A percentile compares a stretch with the other conserved stretches of the same genome.
Evolutionary conservation across 2,329 filamentous ascomycete genomes (phyloP).

Genomic region (Cladosporium sp.): DNA sequence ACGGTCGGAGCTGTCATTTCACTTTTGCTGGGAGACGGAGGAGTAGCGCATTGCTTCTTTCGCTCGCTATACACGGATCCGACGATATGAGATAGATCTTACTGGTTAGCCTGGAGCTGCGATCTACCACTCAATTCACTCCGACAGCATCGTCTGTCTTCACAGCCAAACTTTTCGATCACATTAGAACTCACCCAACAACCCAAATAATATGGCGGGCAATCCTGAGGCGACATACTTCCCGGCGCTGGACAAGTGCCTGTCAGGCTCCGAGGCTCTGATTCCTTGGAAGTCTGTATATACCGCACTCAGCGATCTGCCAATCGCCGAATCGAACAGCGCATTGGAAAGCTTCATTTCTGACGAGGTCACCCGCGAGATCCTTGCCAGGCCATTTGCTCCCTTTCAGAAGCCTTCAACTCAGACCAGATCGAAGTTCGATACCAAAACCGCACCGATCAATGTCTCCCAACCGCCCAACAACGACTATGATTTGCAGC

Average conservation of each 20-base stretch:
- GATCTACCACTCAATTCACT: not conserved
- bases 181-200: not conserved
- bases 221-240: constrained; percentile 57
- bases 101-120: no score
- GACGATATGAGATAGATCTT: constrained; percentile 1
- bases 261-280: constrained; percentile 74
- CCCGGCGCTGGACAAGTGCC: constrained; percentile 78
- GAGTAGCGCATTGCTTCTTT: constrained; percentile 1
- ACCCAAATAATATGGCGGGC: not conserved
- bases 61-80: not conserved
- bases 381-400: constrained; percentile 65
- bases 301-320: constrained; percentile 50
- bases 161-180: constrained; percentile 2
- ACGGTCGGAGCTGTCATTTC: not conserved
- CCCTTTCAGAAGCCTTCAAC: constrained; percentile 55
- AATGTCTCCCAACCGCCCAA: constrained; percentile 68
- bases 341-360: constrained; percentile 63
- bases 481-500: constrained; percentile 66
- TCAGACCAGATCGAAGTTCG: constrained; percentile 67
- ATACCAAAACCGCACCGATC: constrained; percentile 82
- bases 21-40: not conserved
- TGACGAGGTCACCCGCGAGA: constrained; percentile 62
- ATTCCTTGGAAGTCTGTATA: constrained; percentile 63
- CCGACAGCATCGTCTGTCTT: not conserved
- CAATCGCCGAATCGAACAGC: constrained; percentile 48